These are phyloP conservation scores for Jatropha curcas DNA, from an alignment of 345 rosid genomes.

Conservation along the genomic window DNA sequence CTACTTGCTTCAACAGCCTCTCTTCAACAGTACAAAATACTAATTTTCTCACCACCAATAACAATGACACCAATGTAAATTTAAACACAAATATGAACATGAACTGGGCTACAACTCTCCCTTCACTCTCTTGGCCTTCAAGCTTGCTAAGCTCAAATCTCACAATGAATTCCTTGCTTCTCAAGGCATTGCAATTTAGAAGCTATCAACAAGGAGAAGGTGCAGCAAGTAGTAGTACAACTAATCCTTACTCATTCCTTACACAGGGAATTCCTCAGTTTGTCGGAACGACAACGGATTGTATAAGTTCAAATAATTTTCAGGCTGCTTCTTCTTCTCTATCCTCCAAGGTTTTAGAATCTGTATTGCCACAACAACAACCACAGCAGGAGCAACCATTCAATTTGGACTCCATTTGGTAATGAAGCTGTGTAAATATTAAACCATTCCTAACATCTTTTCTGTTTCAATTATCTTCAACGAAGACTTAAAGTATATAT, in stretches of 20 bases:
- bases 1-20: not conserved
- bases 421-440: no score
- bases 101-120: conserved; percentile 35
- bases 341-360: conserved; percentile 42
- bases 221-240: conserved; percentile 6
- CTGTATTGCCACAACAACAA: conserved; percentile 25
- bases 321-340: conserved; percentile 63
- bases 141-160: conserved; percentile 60
- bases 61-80: conserved; percentile 32
- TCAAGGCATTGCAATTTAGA: conserved; percentile 79
- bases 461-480: not conserved
- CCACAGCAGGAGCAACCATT: conserved; percentile 74
- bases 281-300: conserved; percentile 24
- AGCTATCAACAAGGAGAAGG: conserved; percentile 56
- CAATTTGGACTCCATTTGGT: conserved; percentile 83
- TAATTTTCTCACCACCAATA: no score
- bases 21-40: not conserved
- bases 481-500: not conserved
- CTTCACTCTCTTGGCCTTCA: conserved; percentile 57
- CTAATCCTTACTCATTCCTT: conserved; percentile 36
- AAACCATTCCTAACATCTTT: conserved; percentile 24
- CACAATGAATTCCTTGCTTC: conserved; percentile 75
- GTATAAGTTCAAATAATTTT: conserved; percentile 31
- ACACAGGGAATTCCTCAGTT: conserved; percentile 35
- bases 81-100: conserved; percentile 34